These are phyloP conservation scores for Nymphaea thermarum DNA, from an alignment of 164 flowering plant species.

Conservation along the genomic window DNA sequence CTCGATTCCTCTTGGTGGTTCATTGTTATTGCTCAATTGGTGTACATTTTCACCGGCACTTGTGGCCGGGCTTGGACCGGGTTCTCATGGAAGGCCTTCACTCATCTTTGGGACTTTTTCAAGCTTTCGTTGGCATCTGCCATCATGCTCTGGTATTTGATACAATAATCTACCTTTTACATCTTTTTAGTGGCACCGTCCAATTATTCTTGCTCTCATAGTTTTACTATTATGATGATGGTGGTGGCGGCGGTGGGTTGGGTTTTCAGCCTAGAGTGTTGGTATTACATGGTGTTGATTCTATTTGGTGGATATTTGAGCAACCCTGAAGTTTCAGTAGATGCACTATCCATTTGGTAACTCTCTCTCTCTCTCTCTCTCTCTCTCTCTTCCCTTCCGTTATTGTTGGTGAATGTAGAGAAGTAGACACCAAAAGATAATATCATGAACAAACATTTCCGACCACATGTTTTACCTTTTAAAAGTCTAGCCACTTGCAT, in stretches of 20 bases:
- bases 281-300: slow-evolving; percentile 10
- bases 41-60: slow-evolving; percentile 43
- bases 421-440: too few species aligned
- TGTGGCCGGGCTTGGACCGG: slow-evolving; percentile 68
- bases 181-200: background rate
- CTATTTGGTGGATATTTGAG: slow-evolving; percentile 9
- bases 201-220: background rate
- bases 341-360: slow-evolving; percentile 13
- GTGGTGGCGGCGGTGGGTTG: background rate
- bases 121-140: slow-evolving; percentile 67
- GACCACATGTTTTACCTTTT: too few species aligned
- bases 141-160: slow-evolving; percentile 54
- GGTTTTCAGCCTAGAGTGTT: slow-evolving; percentile 10
- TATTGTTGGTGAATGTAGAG: too few species aligned
- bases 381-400: too few species aligned
- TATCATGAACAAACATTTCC: too few species aligned
- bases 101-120: slow-evolving; percentile 51
- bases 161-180: background rate
- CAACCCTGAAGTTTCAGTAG: slow-evolving; percentile 7
- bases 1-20: slow-evolving; percentile 63
- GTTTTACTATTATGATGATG: background rate
- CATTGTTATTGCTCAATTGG: slow-evolving; percentile 46
- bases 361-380: too few species aligned
- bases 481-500: too few species aligned
- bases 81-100: slow-evolving; percentile 55